Conservation (phyloP, 441 rosid genomes). For the Gossypium schwendimanii region DNA sequence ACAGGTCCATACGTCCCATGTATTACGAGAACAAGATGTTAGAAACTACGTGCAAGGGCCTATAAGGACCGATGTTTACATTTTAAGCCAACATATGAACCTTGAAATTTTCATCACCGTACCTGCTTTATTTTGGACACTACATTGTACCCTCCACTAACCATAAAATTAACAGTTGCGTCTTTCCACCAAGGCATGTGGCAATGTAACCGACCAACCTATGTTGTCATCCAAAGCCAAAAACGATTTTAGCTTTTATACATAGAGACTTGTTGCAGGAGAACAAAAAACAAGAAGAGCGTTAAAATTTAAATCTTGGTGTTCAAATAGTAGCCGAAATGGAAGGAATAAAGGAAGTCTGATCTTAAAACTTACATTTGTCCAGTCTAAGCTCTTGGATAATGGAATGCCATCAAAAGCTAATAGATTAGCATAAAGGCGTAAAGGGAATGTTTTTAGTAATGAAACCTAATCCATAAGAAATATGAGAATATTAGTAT, state of each 20-base stretch:
- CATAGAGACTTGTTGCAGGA: neutral
- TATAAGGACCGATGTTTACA: neutral
- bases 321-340: neutral
- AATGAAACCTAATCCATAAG: slow-evolving; percentile 41
- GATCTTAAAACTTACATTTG: slow-evolving; percentile 40
- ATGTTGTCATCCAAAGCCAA: slow-evolving; percentile 6
- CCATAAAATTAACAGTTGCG: slow-evolving; percentile 54
- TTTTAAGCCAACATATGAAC: neutral
- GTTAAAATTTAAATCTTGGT: neutral
- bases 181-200: slow-evolving; percentile 77
- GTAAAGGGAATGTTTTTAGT: slow-evolving; percentile 50
- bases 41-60: neutral
- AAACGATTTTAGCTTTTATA: slow-evolving; percentile 4
- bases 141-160: slow-evolving; percentile 63
- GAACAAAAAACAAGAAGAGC: neutral
- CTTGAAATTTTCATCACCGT: neutral
- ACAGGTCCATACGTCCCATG: neutral
- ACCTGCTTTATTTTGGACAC: slow-evolving; percentile 47
- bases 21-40: neutral
- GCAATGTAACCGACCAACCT: slow-evolving; percentile 60
- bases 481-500: neutral
- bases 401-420: slow-evolving; percentile 43
- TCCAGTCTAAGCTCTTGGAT: slow-evolving; percentile 47
- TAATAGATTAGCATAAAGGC: slow-evolving; percentile 43
- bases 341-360: neutral